Evolutionary conservation across 1,284 basidiomycete genomes (phyloP), one percentile per base, ranked within the genome.

Genomic region (Cryptococcus deneoformans): DNA sequence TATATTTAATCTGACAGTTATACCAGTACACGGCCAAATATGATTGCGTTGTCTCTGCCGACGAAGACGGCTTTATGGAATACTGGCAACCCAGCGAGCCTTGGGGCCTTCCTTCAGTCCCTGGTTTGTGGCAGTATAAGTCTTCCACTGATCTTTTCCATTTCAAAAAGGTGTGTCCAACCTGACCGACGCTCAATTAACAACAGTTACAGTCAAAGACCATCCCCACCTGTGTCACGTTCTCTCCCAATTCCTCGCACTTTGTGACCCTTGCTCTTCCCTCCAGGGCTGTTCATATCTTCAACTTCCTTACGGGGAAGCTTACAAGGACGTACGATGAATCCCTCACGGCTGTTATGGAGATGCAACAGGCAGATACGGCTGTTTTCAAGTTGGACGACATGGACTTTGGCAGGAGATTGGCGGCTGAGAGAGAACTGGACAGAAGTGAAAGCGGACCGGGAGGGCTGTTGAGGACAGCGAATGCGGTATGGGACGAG

Each of bases 361-460:
- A 98, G 74, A 97, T 98, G 93, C 92, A 95, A 73, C 92, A 94
- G 75, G 91, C 90, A 1, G 92, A 91, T 1, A 94, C 92, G 6
- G 87, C 90, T 0, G 84, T 92, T 16, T 91, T 89, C 78, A 88
- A 87, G 70, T 86, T 99, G 9, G 96, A 99, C 62, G 93, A 98
- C 76, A 99, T 99, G 95, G 96, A 99, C 74, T 98, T 99, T 71
- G 95, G 96, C n/a, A 82, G 96, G 57, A 83, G 96, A 9, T 81
- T 99, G 50, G 96, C 96, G 1, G 81, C 87, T 12, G 96, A 99
- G 77, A 83, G 90, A 59, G 95, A 99, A 69, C 78, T 99, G 49
- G 92, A 97, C 50, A 44, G 58, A 42, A 64, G 59, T 56, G 71
- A 73, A 58, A 68, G 71, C 54, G 66, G 73, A 14, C 66, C 73